Conservation (phyloP, 2,329 filamentous ascomycete genomes). For the Zymoseptoria tritici region DNA sequence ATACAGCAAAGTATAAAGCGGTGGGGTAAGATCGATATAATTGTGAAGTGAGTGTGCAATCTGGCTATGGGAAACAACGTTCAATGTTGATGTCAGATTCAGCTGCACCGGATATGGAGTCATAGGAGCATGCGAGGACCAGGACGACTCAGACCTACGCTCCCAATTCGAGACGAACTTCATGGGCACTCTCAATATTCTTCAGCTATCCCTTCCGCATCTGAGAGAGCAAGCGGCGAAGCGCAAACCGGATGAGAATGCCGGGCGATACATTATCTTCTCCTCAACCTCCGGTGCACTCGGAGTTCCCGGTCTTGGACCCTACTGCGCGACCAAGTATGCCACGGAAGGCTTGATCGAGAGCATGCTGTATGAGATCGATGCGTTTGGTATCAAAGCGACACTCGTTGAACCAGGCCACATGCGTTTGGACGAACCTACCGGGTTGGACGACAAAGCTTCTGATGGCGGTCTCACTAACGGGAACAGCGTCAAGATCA, state of each 20-base stretch:
- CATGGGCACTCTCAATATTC: constrained; percentile 88
- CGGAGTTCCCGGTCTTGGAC: constrained; percentile 87
- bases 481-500: constrained; percentile 40
- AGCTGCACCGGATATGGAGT: constrained; percentile 87
- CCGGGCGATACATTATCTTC: constrained; percentile 85
- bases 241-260: constrained; percentile 20
- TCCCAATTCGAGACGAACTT: constrained; percentile 98
- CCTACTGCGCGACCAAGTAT: constrained; percentile 95
- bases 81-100: constrained; percentile 1
- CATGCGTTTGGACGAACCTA: constrained; percentile 74
- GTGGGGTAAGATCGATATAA: constrained; percentile 72
- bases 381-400: constrained; percentile 84
- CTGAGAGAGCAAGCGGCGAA: constrained; percentile 61
- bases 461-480: constrained; percentile 7
- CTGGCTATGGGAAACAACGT: background rate
- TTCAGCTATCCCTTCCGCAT: constrained; percentile 80
- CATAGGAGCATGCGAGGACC: constrained; percentile 91
- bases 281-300: constrained; percentile 85
- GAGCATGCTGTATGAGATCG: constrained; percentile 92
- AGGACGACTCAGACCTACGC: constrained; percentile 87
- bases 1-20: constrained; percentile 62
- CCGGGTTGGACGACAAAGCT: constrained; percentile 27
- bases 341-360: constrained; percentile 93
- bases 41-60: constrained; percentile 56
- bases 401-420: constrained; percentile 89